Evolutionary conservation across 805 yeast genomes (phyloP).

Genomic region (Wickerhamomyces ciferrii): DNA sequence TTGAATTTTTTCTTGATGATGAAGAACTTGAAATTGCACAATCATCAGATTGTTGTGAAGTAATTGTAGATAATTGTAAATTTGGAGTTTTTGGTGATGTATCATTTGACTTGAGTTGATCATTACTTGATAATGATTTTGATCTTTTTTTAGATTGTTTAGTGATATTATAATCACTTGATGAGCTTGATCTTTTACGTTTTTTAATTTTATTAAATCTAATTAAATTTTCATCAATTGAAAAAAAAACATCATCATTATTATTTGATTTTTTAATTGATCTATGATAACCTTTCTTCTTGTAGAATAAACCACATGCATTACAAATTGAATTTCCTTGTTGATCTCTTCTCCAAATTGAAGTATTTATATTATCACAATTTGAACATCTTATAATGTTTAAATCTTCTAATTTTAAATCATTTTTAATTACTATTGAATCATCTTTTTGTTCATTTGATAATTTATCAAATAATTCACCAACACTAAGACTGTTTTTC

Average conservation of each 20-base stretch:
- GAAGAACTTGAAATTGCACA: background rate
- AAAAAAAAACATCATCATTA: constrained; percentile 11
- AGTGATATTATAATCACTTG: background rate
- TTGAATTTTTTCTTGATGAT: background rate
- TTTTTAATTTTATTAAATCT: constrained; percentile 17
- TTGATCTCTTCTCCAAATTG: constrained; percentile 88
- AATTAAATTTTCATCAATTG: constrained; percentile 14
- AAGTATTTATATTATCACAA: constrained; percentile 86
- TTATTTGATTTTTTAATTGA: constrained; percentile 5
- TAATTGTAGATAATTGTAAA: too few species aligned
- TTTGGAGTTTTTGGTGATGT: background rate
- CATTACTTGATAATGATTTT: background rate
- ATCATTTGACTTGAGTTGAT: background rate
- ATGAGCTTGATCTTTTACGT: constrained; percentile 6
- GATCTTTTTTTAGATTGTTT: background rate
- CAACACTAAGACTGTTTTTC: constrained; percentile 12
- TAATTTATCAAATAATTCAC: constrained; percentile 7
- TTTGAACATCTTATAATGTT: constrained; percentile 53
- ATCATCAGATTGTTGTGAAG: too few species aligned
- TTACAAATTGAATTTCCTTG: constrained; percentile 88
- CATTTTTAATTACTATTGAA: constrained; percentile 4
- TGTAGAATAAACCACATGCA: constrained; percentile 90
- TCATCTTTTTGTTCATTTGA: background rate
- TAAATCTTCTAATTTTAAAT: constrained; percentile 7
- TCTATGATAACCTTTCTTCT: constrained; percentile 26